Evolutionary conservation across 2,329 filamentous ascomycete species (phyloP).

Genomic region (Pseudogymnoascus sp.): DNA sequence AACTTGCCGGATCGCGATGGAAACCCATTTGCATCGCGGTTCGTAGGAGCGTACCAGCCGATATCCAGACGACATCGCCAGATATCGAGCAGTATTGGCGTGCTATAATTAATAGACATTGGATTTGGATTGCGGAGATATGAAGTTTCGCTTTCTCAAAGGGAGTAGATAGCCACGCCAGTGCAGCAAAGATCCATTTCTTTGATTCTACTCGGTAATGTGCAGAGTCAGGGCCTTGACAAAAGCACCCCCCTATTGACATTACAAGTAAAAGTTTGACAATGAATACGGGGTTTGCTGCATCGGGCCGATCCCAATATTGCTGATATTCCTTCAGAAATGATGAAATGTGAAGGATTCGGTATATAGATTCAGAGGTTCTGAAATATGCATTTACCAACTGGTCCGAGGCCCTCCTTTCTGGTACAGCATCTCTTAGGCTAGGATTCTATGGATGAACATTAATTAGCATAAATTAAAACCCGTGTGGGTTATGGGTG

Average conservation of each 20-base stretch:
- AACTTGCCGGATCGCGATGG: slow-evolving; percentile 45
- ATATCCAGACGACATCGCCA: slow-evolving; percentile 45
- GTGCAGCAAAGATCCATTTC: slow-evolving; percentile 21
- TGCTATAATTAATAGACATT: slow-evolving; percentile 43
- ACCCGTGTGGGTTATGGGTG: background rate
- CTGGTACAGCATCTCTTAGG: slow-evolving; percentile 17
- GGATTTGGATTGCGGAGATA: slow-evolving; percentile 41
- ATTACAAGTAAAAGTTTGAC: slow-evolving; percentile 21
- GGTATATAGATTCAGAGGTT: slow-evolving; percentile 35
- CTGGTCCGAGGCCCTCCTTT: slow-evolving; percentile 26
- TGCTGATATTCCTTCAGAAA: slow-evolving; percentile 36
- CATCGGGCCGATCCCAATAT: slow-evolving; percentile 31
- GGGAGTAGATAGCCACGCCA: slow-evolving; percentile 28
- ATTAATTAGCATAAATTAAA: background rate
- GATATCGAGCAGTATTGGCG: slow-evolving; percentile 40
- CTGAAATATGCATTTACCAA: slow-evolving; percentile 35
- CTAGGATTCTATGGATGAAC: slow-evolving; percentile 10
- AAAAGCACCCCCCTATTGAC: slow-evolving; percentile 19
- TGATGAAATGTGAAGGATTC: slow-evolving; percentile 38
- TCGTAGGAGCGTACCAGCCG: slow-evolving; percentile 41
- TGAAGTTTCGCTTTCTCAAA: slow-evolving; percentile 41
- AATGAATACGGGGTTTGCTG: slow-evolving; percentile 13
- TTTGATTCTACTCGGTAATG: slow-evolving; percentile 13
- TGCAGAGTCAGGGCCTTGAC: slow-evolving; percentile 14
- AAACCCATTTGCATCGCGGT: slow-evolving; percentile 50